Conservation (phyloP, 306 rosid genomes). For the Albizia julibrissin region DNA sequence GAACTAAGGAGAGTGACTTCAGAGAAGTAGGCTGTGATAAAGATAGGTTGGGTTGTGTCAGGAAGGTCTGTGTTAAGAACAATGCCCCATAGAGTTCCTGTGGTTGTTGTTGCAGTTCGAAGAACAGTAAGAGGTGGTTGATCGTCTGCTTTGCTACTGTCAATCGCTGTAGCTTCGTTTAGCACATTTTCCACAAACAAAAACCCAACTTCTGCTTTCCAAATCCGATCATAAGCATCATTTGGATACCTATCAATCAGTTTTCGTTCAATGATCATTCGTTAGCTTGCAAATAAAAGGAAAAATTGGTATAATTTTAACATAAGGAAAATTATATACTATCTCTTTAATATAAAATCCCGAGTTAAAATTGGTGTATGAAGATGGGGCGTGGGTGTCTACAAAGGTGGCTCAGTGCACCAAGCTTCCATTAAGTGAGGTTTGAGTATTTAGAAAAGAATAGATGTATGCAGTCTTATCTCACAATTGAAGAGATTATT, state of each 20-base stretch:
- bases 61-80: not conserved
- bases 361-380: no score
- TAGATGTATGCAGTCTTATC: no score
- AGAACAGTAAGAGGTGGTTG: constrained; percentile 33
- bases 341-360: no score
- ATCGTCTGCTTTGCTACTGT: constrained; percentile 23
- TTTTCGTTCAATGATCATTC: not conserved
- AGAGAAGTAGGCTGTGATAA: constrained; percentile 39
- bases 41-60: not conserved
- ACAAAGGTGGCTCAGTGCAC: no score
- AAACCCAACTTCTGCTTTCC: constrained; percentile 2
- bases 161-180: constrained; percentile 5
- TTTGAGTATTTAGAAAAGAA: no score
- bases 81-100: not conserved
- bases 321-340: not conserved
- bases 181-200: not conserved
- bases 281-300: not conserved
- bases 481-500: no score
- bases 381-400: no score
- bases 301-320: no score
- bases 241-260: constrained; percentile 22
- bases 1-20: constrained; percentile 23
- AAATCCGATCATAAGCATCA: constrained; percentile 36
- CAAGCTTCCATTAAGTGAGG: no score
- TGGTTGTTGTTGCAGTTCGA: not conserved